A percentile compares a stretch with the other conserved stretches of the same genome.
Conservation (phyloP, 768 basidiomycete genomes). For the Suillus sp. region DNA sequence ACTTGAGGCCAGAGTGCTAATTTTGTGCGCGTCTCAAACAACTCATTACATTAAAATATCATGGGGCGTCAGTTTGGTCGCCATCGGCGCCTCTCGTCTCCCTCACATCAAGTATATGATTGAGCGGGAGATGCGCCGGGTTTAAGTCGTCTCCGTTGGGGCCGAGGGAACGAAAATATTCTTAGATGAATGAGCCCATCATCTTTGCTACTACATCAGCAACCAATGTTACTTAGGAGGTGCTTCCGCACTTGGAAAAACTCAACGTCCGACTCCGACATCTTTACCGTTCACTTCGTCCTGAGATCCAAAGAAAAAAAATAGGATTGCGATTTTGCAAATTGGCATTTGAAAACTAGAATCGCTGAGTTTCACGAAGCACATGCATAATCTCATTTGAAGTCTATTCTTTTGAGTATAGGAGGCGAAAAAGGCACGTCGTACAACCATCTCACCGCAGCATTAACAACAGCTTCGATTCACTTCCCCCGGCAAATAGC, state of each 20-base stretch:
- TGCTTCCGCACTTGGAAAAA: not conserved
- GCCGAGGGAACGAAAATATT: not conserved
- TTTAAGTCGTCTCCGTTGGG: not conserved
- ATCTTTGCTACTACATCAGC: not conserved
- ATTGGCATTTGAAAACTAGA: slow-evolving; percentile 5
- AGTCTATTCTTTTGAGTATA: not conserved
- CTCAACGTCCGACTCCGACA: not conserved
- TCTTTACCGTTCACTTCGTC: not conserved
- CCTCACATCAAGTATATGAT: not conserved
- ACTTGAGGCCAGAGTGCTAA: slow-evolving; percentile 4
- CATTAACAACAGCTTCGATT: slow-evolving; percentile 6
- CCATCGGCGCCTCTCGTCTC: not conserved
- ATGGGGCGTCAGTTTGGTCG: not conserved
- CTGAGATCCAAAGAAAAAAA: not conserved
- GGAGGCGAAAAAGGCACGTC: slow-evolving; percentile 5
- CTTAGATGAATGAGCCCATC: not conserved
- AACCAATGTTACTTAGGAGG: not conserved
- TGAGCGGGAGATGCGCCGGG: not conserved
- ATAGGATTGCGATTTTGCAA: slow-evolving; percentile 4
- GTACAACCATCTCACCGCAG: not conserved
- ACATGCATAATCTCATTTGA: not conserved
- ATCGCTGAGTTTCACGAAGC: slow-evolving; percentile 3
- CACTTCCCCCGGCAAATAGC: slow-evolving; percentile 10
- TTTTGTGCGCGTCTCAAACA: not conserved
- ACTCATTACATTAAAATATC: not conserved